These are phyloP conservation scores for Solanum etuberosum DNA, from an alignment of 257 asterid genomes.

Conservation along the genomic window DNA sequence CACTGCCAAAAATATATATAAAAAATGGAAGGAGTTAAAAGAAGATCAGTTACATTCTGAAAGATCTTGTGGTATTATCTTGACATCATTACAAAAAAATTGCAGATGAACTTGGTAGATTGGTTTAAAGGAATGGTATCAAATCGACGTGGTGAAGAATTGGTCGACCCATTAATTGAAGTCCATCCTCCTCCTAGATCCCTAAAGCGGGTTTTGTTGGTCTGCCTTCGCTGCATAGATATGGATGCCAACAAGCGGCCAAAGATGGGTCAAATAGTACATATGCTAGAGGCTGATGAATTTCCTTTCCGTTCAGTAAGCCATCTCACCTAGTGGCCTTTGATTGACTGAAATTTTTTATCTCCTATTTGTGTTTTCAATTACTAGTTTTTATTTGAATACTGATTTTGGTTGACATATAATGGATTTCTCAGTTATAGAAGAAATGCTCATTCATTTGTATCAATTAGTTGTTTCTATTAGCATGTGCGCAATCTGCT, in stretches of 20 bases:
- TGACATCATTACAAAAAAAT: neutral
- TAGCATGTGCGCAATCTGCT: neutral
- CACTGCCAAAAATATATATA: neutral
- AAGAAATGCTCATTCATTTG: neutral
- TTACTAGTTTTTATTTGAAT: neutral
- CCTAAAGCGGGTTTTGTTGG: constrained; percentile 60
- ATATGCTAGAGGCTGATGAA: constrained; percentile 98
- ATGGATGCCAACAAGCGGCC: constrained; percentile 87
- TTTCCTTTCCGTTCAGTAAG: constrained; percentile 70
- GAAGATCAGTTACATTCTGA: neutral
- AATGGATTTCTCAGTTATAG: neutral
- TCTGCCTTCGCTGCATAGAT: constrained; percentile 91
- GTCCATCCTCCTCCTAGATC: constrained; percentile 73
- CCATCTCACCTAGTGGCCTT: neutral
- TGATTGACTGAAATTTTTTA: neutral
- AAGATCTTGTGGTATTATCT: neutral
- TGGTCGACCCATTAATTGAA: constrained; percentile 62
- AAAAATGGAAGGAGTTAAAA: neutral
- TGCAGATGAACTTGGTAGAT: constrained; percentile 94
- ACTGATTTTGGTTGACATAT: neutral
- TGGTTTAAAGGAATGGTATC: constrained; percentile 96
- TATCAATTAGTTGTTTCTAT: neutral
- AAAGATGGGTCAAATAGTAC: constrained; percentile 93
- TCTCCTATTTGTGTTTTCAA: neutral
- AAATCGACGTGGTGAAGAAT: constrained; percentile 69